Evolutionary conservation across 2,329 filamentous ascomycete genomes (phyloP), one percentile per base, ranked within the genome.

Genomic region (Cladosporium sp.): DNA sequence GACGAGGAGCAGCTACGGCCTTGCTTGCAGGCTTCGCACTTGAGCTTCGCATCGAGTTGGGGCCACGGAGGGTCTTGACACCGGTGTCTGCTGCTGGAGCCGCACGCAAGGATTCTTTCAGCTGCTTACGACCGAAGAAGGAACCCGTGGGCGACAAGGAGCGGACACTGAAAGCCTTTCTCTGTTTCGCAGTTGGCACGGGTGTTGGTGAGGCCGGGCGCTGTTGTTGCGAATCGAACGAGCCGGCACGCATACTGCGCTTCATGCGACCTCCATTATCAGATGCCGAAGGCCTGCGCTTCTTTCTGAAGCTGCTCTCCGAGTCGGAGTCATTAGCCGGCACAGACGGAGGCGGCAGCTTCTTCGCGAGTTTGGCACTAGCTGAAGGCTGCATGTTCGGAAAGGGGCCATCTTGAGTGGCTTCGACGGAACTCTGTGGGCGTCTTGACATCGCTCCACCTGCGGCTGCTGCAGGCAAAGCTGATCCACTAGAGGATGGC

Each of bases 221-320:
- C 76, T 11, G 77, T 74, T 56, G 76, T 69, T 60, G 57, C 46
- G 74, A 70, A 58, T 77, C 76, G 10, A 79, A 76, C 23, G 80
- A 75, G 28, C 78, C 74, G 28, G 78, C 79, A 66, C 93, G 85
- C 91, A 97, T 91, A 1, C 91, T 92, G 60, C 83, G 85, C 65
- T 89, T 88, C 82, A 96, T 91, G 26, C 78, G 73, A 4, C 80
- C 80, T 0, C 83, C 82, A 51, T 82, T 77, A 48, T 78, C 78
- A 1, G 75, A 67, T 58, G 66, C 61, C 65, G 70, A 65, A 7
- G 6, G 76, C 74, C 60, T 79, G 75, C 43, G 84, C 79, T 67
- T 84, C 30, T 91, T 89, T 73, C 86, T 90, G 80, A 97, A 97
- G 75, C 92, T 96, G 78, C 91, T 96, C 25, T 78, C 81, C 4